A percentile compares a stretch with the other conserved stretches of the same genome.
phyloP scores from a whole-genome alignment of 1,139 yeast species.

The Martiniozyma asiatica region DNA sequence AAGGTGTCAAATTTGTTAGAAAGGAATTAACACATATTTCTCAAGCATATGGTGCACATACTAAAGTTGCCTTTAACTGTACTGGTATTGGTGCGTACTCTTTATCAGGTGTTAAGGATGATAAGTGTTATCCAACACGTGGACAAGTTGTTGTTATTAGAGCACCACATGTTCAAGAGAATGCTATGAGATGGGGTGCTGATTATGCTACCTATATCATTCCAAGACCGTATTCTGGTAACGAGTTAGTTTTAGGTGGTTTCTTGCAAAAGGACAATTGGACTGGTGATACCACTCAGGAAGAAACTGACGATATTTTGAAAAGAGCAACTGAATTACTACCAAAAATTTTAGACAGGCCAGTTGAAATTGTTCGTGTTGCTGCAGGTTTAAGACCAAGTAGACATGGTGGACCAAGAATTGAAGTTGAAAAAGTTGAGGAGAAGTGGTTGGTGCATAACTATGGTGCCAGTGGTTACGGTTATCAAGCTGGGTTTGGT shows the following conservation, averaged over 20 bases:
- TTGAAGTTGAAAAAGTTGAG: slow-evolving; percentile 36
- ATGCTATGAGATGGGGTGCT: slow-evolving; percentile 39
- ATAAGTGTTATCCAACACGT: slow-evolving; percentile 45
- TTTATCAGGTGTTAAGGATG: slow-evolving; percentile 48
- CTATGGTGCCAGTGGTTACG: slow-evolving; percentile 71
- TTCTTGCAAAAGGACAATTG: slow-evolving; percentile 47
- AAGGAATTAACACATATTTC: slow-evolving; percentile 36
- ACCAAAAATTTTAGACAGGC: slow-evolving; percentile 38
- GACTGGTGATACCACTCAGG: slow-evolving; percentile 41
- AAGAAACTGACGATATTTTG: slow-evolving; percentile 47
- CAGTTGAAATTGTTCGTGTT: slow-evolving; percentile 41
- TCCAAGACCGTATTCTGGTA: slow-evolving; percentile 53
- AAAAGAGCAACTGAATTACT: slow-evolving; percentile 39
- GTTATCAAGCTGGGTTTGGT: slow-evolving; percentile 63
- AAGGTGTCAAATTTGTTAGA: slow-evolving; percentile 40
- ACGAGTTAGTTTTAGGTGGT: slow-evolving; percentile 59
- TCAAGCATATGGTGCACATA: slow-evolving; percentile 34
- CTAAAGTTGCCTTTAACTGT: slow-evolving; percentile 51
- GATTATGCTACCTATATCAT: slow-evolving; percentile 51
- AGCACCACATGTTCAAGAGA: slow-evolving; percentile 43
- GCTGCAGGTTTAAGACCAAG: slow-evolving; percentile 63
- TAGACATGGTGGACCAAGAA: slow-evolving; percentile 56
- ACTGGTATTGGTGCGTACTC: slow-evolving; percentile 52
- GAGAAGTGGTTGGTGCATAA: slow-evolving; percentile 41
- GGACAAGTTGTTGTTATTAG: slow-evolving; percentile 58